Conservation (phyloP, 1,284 basidiomycete genomes). For the Apiotrichum veenhuisii region DNA sequence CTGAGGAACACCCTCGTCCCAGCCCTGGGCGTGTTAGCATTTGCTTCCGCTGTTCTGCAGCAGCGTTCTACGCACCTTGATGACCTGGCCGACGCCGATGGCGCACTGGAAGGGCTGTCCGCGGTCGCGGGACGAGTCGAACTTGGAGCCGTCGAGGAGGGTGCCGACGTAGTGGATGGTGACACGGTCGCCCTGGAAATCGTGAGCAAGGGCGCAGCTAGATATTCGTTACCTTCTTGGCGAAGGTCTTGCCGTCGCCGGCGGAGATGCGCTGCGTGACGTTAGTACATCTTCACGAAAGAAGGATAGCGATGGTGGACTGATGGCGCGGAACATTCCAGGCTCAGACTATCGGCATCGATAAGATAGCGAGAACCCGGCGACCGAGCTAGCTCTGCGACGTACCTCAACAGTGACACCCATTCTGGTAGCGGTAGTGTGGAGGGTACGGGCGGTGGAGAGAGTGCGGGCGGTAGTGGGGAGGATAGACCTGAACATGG, state of each 20-base stretch:
- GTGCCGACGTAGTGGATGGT: slow-evolving; percentile 52
- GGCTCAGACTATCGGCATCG: background rate
- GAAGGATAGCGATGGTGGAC: background rate
- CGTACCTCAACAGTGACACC: slow-evolving; percentile 48
- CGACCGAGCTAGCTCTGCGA: background rate
- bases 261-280: slow-evolving; percentile 35
- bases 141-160: slow-evolving; percentile 50
- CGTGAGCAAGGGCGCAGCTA: background rate
- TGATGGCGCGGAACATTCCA: background rate
- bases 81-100: slow-evolving; percentile 74
- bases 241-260: slow-evolving; percentile 50
- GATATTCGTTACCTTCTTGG: slow-evolving; percentile 28
- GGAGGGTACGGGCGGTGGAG: slow-evolving; percentile 31
- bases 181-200: slow-evolving; percentile 35
- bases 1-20: slow-evolving; percentile 82
- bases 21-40: slow-evolving; percentile 53
- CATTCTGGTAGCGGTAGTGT: slow-evolving; percentile 46
- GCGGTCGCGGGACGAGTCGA: slow-evolving; percentile 52
- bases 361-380: background rate
- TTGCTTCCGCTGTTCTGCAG: no score
- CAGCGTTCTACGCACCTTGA: slow-evolving; percentile 53
- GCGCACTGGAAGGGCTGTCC: slow-evolving; percentile 63
- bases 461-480: slow-evolving; percentile 17
- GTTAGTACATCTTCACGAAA: background rate
- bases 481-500: slow-evolving; percentile 18